phyloP scores from a whole-genome alignment of 192 early-diverging fungal species.

The Coemansia interrupta region DNA sequence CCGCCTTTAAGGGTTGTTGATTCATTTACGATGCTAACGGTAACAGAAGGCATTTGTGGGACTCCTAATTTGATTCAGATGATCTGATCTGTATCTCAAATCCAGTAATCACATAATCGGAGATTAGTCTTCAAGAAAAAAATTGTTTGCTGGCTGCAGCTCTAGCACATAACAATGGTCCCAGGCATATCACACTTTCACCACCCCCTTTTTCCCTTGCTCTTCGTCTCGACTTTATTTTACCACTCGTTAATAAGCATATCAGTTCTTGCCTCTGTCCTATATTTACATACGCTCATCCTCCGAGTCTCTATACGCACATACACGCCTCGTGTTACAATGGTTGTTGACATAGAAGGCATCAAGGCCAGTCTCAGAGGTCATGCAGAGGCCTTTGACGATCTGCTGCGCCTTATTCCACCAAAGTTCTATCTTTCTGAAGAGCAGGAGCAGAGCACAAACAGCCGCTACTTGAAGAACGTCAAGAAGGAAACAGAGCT shows the following conservation, averaged over 20 bases:
- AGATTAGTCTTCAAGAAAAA: too few relatives aligned
- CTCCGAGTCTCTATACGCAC: not conserved
- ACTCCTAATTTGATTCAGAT: not conserved
- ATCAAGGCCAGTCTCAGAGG: slow-evolving; percentile 60
- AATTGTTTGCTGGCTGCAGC: too few relatives aligned
- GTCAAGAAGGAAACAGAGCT: slow-evolving; percentile 86
- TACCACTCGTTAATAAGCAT: too few relatives aligned
- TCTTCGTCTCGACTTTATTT: too few relatives aligned
- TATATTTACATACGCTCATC: not conserved
- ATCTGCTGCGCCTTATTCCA: slow-evolving; percentile 76
- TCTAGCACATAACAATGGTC: too few relatives aligned
- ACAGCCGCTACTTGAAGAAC: slow-evolving; percentile 59
- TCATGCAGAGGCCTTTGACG: slow-evolving; percentile 69
- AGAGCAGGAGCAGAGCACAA: slow-evolving; percentile 57
- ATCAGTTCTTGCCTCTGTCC: too few relatives aligned
- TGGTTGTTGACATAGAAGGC: slow-evolving; percentile 17
- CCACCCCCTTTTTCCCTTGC: not conserved
- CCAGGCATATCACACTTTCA: not conserved
- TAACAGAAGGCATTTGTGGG: too few relatives aligned
- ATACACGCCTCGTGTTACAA: not conserved
- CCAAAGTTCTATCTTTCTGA: slow-evolving; percentile 76
- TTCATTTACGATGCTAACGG: too few relatives aligned
- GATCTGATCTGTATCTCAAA: not conserved
- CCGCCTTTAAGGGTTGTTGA: not conserved
- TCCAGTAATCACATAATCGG: too few relatives aligned